These are phyloP conservation scores for Plantago ovata DNA, from an alignment of 257 asterid species.

Conservation along the genomic window DNA sequence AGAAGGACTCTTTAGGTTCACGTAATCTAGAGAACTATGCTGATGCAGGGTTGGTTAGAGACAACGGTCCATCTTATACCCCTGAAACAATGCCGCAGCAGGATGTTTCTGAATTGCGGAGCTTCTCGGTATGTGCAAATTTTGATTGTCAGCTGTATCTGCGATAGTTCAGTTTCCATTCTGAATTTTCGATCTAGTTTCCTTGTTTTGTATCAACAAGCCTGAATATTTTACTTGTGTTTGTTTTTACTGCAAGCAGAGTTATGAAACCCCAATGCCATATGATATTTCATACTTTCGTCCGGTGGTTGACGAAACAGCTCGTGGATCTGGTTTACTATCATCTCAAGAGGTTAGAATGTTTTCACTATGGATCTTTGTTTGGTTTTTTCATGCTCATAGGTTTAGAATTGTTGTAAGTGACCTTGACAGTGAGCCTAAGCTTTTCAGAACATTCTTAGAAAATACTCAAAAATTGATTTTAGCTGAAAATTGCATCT, in stretches of 20 bases:
- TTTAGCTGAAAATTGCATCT: no score
- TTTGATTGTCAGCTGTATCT: background rate
- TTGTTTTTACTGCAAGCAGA: conserved; percentile 41
- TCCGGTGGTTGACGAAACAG: conserved; percentile 72
- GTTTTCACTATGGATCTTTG: background rate
- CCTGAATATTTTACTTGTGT: conserved; percentile 4
- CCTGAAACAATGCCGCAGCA: conserved; percentile 60
- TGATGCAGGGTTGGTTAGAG: conserved; percentile 64
- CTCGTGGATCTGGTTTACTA: conserved; percentile 59
- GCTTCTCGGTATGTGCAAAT: conserved; percentile 62
- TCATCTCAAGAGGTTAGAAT: conserved; percentile 83
- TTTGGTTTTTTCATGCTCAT: no score
- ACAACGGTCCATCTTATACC: conserved; percentile 47
- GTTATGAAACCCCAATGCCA: conserved; percentile 78
- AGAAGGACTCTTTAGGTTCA: conserved; percentile 38
- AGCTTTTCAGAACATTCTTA: no score
- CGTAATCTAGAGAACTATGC: conserved; percentile 57
- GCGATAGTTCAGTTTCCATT: background rate
- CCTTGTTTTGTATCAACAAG: conserved; percentile 12
- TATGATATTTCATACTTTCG: conserved; percentile 80
- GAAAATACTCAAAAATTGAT: no score
- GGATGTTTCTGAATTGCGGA: conserved; percentile 58
- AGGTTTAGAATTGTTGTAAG: no score
- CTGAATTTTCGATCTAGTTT: conserved; percentile 7
- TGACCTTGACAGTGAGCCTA: no score